Evolutionary conservation across 2,329 filamentous ascomycete species (phyloP), one percentile per base, ranked within the genome.

Genomic region (Fusarium redolens): DNA sequence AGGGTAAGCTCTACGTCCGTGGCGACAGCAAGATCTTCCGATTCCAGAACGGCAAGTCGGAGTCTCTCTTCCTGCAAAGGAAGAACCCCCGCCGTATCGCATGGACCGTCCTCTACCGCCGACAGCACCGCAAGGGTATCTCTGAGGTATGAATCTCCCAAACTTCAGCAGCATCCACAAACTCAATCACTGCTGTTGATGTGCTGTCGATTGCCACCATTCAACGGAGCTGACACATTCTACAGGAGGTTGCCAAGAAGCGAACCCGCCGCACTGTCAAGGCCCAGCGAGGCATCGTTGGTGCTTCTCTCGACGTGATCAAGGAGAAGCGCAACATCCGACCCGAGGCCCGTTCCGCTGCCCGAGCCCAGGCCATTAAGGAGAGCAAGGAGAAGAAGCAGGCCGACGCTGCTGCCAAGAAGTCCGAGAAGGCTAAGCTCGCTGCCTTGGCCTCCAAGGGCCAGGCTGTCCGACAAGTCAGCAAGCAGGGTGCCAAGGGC

Each of bases 11-110:
- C 89, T 99, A 96, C 90, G 90, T 99, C 91, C 95, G 96, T 87
- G 95, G 96, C 85, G 96, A 99, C 91, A 97, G 93, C 95, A 99
- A 98, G 91, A 92, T 98, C 91, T 99, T 99, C 93, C 95, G 96
- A 85, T 99, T 99, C 93, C 95, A 97, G 89, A 98, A 97, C 89
- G 95, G 96, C 90, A 99, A 99, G 90, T 96, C 94, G 88, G 96
- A 99, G 90, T 97, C 95, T 79, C 94, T 99, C 80, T 99, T 99
- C 92, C 94, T 98, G 81, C 96, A 99, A 92, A 96, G 96, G 91
- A 99, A 99, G 94, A 99, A 99, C 92, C 96, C 96, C 85, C 96
- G 96, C 87, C 95, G 96, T 86, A 98, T 99, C 87, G 92, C 96
- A 80, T 99, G 96, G 96, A 99, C 96, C 79, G 92, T 95, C 82